These are phyloP conservation scores for Pulchroboletus neoregius DNA, from an alignment of 1,284 basidiomycete species.

Conservation along the genomic window DNA sequence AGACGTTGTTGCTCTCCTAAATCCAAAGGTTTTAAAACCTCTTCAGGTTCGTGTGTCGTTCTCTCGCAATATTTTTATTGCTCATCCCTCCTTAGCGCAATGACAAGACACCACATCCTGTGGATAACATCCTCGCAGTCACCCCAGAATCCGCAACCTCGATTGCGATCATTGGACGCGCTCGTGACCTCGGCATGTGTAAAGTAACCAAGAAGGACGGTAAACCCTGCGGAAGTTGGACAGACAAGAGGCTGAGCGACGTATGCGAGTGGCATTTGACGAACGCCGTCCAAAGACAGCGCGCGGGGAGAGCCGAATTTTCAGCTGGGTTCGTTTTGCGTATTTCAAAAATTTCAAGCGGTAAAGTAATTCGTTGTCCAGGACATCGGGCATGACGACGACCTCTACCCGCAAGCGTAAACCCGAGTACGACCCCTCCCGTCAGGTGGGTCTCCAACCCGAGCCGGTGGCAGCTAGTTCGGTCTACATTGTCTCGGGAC, in stretches of 20 bases:
- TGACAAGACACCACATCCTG: conserved; percentile 59
- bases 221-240: conserved; percentile 80
- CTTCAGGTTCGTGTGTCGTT: conserved; percentile 57
- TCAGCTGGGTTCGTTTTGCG: conserved; percentile 58
- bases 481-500: conserved; percentile 81
- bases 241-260: conserved; percentile 75
- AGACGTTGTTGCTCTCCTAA: conserved; percentile 85
- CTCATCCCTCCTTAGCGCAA: conserved; percentile 38
- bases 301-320: conserved; percentile 80
- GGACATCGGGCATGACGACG: conserved; percentile 66
- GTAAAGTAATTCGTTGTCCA: conserved; percentile 26
- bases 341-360: background rate
- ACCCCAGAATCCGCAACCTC: conserved; percentile 80
- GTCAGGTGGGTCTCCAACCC: conserved; percentile 70
- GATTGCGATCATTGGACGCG: conserved; percentile 82
- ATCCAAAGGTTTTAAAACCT: conserved; percentile 83
- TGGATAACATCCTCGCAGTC: conserved; percentile 79
- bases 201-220: conserved; percentile 75
- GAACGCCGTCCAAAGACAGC: conserved; percentile 68
- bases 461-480: conserved; percentile 42
- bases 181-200: conserved; percentile 84
- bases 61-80: too few relatives aligned
- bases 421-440: conserved; percentile 57
- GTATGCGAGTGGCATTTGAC: conserved; percentile 91
- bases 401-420: conserved; percentile 48